Base-by-base conservation (phyloP, 1,284 basidiomycete genomes). In the Singerocomus rubriflavus region DNA sequence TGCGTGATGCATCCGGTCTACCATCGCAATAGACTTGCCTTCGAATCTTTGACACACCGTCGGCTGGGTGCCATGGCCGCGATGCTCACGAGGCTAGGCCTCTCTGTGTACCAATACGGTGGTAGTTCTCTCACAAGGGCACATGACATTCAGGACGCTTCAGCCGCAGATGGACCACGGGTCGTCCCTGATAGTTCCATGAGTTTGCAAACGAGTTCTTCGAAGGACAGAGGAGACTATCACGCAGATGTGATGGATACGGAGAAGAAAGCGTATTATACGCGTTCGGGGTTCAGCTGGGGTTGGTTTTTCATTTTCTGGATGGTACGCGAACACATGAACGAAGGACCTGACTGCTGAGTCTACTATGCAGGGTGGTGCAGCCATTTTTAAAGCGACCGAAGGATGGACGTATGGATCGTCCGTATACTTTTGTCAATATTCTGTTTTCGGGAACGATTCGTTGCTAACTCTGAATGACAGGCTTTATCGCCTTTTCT, bases 341-440 rank as follows among this genome's bases (percentile, higher is more conserved):
- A 13, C 12, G n/a, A 33, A 29, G 13, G 21, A 14, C 25, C 21
- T 27, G 25, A 12, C 34, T 10, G 12, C 41, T 46, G 32, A 53
- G 3, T 40, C 14, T 46, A 0, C 16, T 6, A 1, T 31, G 2
- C 37, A 79, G 78, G 64, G 78, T 14, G 83, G 84, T 8, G 73
- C 80, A 1, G 73, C 72, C 0, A 78, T 85, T 25, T 86, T 87
- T 56, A 66, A 64, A 36, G 61, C 64, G 13, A 79, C 80, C 0
- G 81, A 85, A 53, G 62, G 66, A 13, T 79, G 78, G 78, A 61
- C 67, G 25, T 82, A 72, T 58, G 81, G 75, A 4, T 54, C 64
- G 9, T 76, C 84, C 0, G 62, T 89, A 57, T 90, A 87, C 60
- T 93, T 92, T 63, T 89, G 86, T 85, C 65, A 61, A 79, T 70